phyloP scores from a whole-genome alignment of 1,139 yeast species.

The Pichia cactophila region DNA sequence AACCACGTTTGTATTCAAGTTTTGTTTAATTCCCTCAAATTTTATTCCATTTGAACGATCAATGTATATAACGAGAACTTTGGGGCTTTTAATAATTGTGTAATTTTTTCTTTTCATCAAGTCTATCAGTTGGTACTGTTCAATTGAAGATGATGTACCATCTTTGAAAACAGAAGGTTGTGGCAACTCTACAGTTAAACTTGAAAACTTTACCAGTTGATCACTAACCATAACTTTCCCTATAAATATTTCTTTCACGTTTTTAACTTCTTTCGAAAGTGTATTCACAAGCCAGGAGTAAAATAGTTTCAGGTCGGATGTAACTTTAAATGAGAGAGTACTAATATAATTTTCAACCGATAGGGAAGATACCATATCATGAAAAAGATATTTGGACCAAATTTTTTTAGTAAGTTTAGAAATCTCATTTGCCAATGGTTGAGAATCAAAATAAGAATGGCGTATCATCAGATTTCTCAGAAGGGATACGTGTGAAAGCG shows the following conservation, averaged over 20 bases:
- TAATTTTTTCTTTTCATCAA: constrained; percentile 42
- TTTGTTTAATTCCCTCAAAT: constrained; percentile 30
- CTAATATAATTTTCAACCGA: constrained; percentile 47
- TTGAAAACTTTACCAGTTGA: constrained; percentile 44
- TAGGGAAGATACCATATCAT: constrained; percentile 59
- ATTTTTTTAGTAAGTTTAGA: constrained; percentile 44
- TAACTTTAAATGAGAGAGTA: constrained; percentile 34
- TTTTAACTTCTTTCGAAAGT: constrained; percentile 31
- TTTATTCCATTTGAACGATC: constrained; percentile 37
- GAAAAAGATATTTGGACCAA: constrained; percentile 57
- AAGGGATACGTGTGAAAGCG: constrained; percentile 45
- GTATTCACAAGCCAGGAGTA: constrained; percentile 53
- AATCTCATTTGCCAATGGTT: constrained; percentile 23
- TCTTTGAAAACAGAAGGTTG: constrained; percentile 46
- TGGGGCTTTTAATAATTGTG: constrained; percentile 42
- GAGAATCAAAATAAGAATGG: constrained; percentile 18
- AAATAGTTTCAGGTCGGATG: constrained; percentile 37
- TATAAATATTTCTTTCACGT: constrained; percentile 36
- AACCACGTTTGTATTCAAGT: constrained; percentile 57
- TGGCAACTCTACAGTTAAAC: constrained; percentile 53
- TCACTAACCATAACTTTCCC: constrained; percentile 38
- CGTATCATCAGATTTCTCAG: constrained; percentile 46
- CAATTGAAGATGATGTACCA: constrained; percentile 36
- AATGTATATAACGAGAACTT: constrained; percentile 46
- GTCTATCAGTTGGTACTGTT: constrained; percentile 43